phyloP scores from a whole-genome alignment of 371 early-diverging fungal genomes.

The Phascolomyces articulosus region DNA sequence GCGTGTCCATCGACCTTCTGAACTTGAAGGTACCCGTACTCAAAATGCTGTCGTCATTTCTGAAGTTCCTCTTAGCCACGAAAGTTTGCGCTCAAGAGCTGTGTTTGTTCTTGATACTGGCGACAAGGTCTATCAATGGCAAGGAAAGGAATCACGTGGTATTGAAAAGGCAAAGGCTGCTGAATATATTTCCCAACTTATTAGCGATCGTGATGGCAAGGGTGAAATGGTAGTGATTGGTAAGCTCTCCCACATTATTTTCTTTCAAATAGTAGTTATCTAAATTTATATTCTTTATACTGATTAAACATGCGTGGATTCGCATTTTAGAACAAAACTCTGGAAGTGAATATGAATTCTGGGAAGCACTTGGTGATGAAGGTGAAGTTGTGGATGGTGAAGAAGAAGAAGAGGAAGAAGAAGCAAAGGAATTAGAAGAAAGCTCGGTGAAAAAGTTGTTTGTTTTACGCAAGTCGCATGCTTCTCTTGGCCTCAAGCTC shows the following conservation, averaged over 20 bases:
- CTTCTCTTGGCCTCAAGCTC: conserved; percentile 33
- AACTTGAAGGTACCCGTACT: conserved; percentile 40
- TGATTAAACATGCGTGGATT: too few species aligned
- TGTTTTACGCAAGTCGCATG: conserved; percentile 36
- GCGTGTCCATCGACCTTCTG: conserved; percentile 62
- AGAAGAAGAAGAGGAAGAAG: conserved; percentile 35
- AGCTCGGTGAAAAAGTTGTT: conserved; percentile 46
- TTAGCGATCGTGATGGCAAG: conserved; percentile 63
- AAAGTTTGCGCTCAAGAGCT: conserved; percentile 73
- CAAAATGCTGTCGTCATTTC: conserved; percentile 60
- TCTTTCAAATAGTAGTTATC: too few species aligned
- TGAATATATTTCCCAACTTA: conserved; percentile 63
- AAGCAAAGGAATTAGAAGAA: conserved; percentile 35
- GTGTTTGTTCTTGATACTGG: conserved; percentile 83
- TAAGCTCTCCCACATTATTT: conserved; percentile 27
- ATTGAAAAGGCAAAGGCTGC: conserved; percentile 78
- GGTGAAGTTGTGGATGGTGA: conserved; percentile 57
- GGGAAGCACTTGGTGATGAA: conserved; percentile 68
- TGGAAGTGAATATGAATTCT: conserved; percentile 64
- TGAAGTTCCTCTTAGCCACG: conserved; percentile 60
- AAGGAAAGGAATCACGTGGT: conserved; percentile 68
- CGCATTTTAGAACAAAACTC: conserved; percentile 73
- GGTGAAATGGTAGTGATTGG: conserved; percentile 71
- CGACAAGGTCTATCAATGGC: conserved; percentile 73
- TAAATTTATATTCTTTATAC: too few species aligned